Evolutionary conservation across 164 flowering plant species (phyloP), one percentile per base, ranked within the genome.

Genomic region (Houttuynia cordata): DNA sequence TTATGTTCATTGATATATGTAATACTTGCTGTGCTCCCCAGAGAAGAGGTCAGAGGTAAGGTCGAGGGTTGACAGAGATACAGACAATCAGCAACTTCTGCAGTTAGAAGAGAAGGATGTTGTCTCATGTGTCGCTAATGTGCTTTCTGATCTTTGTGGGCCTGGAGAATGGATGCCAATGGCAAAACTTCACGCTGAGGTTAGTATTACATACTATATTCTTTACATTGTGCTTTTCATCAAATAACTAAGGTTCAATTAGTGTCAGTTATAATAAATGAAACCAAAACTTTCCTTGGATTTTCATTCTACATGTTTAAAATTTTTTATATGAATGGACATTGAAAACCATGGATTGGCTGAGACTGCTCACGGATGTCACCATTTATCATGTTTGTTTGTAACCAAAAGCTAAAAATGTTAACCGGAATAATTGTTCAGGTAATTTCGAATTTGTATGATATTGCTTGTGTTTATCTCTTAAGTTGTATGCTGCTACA

Each of bases 101-200:
- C 84, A 79, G 75, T 70, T 83, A 69, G 97, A 94, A 70, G 99
- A 91, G 72, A 91, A 91, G 73, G 93, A 88, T 73, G 95, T 91
- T 21, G 96, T 94, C 20, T 88, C 97, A 56, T 88, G 91, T 63
- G 99, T 94, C 19, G 99, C 96, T 57, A 91, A 79, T 56, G 89
- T 87, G 64, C 91, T 94, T 14, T 91, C 96, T 65, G 99, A 91
- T 80, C 76, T 84, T 53, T 91, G 99, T 74, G 93, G 97, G 51
- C 96, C 97, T 58, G 99, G 99, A 58, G 96, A 94, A 57, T 94
- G 96, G 96, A 91, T 91, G 96, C 82, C 99, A 12, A 83, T 94
- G 97, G 91, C 74, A 74, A 88, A 82, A 72, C 95, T 94, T 71
- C 96, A 94, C 68, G 41, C 87, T 24, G 84, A 83, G 97, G 99